These are phyloP conservation scores for Cephaloascus fragrans DNA, from an alignment of 805 yeast species.

Conservation along the genomic window DNA sequence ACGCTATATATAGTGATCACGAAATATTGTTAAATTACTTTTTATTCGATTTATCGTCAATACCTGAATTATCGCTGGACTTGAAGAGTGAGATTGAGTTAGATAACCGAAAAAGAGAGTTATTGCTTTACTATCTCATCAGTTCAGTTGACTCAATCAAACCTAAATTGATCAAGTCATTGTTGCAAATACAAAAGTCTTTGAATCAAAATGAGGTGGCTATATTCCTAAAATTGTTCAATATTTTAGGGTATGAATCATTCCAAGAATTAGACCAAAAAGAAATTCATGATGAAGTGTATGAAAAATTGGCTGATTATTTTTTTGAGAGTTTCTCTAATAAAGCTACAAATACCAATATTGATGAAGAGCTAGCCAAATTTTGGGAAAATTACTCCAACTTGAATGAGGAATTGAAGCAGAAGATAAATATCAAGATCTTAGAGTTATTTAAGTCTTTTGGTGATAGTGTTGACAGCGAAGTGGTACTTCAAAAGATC, in stretches of 20 bases:
- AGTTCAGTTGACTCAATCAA: background rate
- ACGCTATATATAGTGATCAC: background rate
- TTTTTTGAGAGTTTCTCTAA: background rate
- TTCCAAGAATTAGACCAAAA: background rate
- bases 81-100: background rate
- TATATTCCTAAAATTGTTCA: background rate
- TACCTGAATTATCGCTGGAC: slow-evolving; percentile 3
- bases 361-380: background rate
- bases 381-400: background rate
- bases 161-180: background rate
- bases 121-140: background rate
- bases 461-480: background rate
- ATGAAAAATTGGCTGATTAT: background rate
- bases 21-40: slow-evolving; percentile 29
- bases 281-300: background rate
- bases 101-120: background rate
- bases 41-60: slow-evolving; percentile 32
- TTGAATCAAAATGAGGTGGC: background rate
- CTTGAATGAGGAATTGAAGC: background rate
- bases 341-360: background rate
- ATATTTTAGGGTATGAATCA: background rate
- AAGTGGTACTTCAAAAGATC: too few species aligned
- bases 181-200: background rate
- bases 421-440: background rate
- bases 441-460: background rate